These are phyloP conservation scores for Suhomyces emberorum DNA, from an alignment of 805 yeast species.

Conservation along the genomic window DNA sequence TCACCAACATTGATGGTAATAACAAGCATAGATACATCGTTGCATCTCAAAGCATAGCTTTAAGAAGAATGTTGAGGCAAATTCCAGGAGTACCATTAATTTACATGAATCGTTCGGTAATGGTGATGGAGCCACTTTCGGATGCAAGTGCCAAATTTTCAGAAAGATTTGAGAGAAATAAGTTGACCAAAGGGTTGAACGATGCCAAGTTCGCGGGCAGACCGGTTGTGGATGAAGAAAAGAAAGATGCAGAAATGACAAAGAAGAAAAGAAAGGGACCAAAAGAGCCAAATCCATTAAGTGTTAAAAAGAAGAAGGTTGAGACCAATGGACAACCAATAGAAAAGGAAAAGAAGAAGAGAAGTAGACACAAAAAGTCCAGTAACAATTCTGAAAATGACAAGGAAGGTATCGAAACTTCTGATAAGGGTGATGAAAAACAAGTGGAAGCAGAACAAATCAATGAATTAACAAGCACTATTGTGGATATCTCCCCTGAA, in stretches of 20 bases:
- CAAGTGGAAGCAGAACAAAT: too few relatives aligned
- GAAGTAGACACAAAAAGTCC: constrained; percentile 6
- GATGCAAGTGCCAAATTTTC: constrained; percentile 50
- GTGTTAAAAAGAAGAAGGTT: constrained; percentile 74
- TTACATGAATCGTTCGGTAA: constrained; percentile 85
- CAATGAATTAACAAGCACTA: neutral
- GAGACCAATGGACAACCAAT: constrained; percentile 12
- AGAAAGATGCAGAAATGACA: constrained; percentile 10
- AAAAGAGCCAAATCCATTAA: constrained; percentile 85
- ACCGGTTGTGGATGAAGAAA: constrained; percentile 10
- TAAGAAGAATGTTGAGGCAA: constrained; percentile 65
- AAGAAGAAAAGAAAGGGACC: constrained; percentile 62
- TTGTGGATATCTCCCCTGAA: too few relatives aligned
- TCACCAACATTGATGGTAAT: constrained; percentile 65
- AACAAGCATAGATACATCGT: constrained; percentile 91
- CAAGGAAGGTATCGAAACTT: constrained; percentile 2
- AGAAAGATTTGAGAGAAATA: constrained; percentile 54
- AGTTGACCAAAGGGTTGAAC: constrained; percentile 78
- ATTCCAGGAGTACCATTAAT: constrained; percentile 90
- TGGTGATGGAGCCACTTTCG: constrained; percentile 94
- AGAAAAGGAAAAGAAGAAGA: constrained; percentile 8
- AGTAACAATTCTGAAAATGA: neutral
- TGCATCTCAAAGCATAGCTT: constrained; percentile 73
- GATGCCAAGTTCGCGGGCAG: constrained; percentile 50
- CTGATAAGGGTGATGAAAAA: neutral